Percentiles rank a stretch among this genome's conserved stretches.
Conservation (phyloP, 306 rosid genomes). For the Malus sylvestris region DNA sequence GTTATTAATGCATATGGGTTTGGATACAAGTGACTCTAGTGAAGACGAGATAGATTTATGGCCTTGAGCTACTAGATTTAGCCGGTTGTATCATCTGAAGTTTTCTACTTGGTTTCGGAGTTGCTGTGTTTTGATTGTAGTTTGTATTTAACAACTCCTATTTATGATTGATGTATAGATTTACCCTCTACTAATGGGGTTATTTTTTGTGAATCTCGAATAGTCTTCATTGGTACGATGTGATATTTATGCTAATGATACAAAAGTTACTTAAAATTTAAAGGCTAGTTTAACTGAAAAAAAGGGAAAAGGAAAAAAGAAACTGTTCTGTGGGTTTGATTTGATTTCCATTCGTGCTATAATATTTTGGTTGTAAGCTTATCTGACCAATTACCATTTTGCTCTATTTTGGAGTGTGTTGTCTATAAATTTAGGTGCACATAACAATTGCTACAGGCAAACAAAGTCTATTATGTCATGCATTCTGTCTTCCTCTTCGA, state of each 20-base stretch:
- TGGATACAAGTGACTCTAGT: slow-evolving; percentile 28
- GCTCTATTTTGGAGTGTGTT: not conserved
- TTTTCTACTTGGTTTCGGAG: slow-evolving; percentile 1
- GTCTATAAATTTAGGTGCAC: not conserved
- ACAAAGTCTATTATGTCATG: not conserved
- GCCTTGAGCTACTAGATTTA: slow-evolving; percentile 16
- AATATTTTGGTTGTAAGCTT: not conserved
- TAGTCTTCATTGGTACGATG: not conserved
- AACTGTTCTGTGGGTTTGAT: not conserved
- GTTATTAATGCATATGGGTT: slow-evolving; percentile 26
- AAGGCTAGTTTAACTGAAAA: not conserved
- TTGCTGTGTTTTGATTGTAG: slow-evolving; percentile 6
- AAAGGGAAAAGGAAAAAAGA: not conserved
- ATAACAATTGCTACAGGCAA: not conserved
- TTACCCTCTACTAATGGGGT: not conserved
- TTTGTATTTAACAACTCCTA: slow-evolving; percentile 16
- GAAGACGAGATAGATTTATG: slow-evolving; percentile 29
- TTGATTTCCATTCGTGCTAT: not conserved
- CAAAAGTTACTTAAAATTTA: not conserved
- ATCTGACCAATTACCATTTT: not conserved
- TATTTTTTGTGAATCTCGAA: not conserved
- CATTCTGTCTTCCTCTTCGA: not conserved
- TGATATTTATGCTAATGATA: not conserved
- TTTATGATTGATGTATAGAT: slow-evolving; percentile 3
- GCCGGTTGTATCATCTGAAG: not conserved